Evolutionary conservation across 225 moss, liverwort and hornwort species (phyloP).

Genomic region (Ulota crispa): DNA sequence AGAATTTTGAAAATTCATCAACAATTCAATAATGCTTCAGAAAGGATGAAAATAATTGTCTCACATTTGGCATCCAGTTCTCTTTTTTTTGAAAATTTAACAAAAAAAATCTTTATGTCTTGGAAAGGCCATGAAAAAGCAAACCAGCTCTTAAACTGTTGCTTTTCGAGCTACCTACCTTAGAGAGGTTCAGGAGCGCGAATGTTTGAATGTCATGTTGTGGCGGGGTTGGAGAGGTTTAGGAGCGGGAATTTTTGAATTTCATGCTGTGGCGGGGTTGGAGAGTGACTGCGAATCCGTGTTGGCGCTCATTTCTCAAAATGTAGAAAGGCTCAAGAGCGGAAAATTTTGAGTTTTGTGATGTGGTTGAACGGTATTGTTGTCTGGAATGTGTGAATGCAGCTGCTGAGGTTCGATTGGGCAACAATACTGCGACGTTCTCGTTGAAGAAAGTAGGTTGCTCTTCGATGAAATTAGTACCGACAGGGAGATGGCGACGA

Average conservation of each 20-base stretch:
- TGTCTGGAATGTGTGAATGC: constrained; percentile 4
- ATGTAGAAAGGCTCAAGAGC: not conserved
- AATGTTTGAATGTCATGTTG: not conserved
- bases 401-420: constrained; percentile 35
- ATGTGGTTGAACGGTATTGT: not conserved
- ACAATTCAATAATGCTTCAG: too few species aligned
- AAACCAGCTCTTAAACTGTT: too few species aligned
- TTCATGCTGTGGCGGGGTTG: not conserved
- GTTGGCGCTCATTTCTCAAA: not conserved
- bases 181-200: not conserved
- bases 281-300: not conserved
- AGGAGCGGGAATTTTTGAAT: not conserved
- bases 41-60: too few species aligned
- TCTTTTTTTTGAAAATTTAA: too few species aligned
- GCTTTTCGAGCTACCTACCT: too few species aligned
- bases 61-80: too few species aligned
- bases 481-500: constrained; percentile 9
- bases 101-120: too few species aligned
- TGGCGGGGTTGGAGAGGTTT: not conserved
- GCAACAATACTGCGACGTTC: constrained; percentile 18
- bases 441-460: constrained; percentile 24
- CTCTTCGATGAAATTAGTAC: constrained; percentile 9
- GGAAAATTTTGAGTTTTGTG: not conserved
- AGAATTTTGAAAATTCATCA: too few species aligned
- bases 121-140: too few species aligned